Evolutionary conservation across 768 basidiomycete species (phyloP), one percentile per base, ranked within the genome.

Genomic region (Strobilomyces echinocephalus): DNA sequence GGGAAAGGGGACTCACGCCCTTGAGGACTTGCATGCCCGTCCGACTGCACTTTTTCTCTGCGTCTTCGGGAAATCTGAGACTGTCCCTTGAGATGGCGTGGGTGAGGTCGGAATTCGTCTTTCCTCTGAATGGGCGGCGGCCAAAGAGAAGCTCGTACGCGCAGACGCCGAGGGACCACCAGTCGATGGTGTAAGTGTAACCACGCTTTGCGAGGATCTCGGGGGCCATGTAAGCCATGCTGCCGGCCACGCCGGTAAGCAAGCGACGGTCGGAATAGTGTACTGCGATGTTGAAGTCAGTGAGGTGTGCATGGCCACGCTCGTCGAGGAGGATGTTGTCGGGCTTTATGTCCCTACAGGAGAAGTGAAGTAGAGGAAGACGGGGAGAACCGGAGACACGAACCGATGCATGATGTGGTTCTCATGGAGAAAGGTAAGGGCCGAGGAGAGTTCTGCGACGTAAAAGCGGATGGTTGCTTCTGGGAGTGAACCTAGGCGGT

Each of bases 181-280:
- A 97, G 69, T 97, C 94, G 60, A 97, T 91, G 33, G 86, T 84
- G 63, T 85, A 92, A 4, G 91, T 92, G 71, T 99, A 99, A 15
- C 95, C 95, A 56, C 90, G 85, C 70, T 97, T 97, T 42, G 84
- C 77, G 39, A 99, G 76, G 43, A 99, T 95, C 67, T 88, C 85
- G 3, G 87, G 87, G 39, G 88, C 95, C 95, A 99, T 99, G 69
- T 99, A 99, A 3, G 95, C 95, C 95, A 98, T 95, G 48, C 92
- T 95, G 9, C 95, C 95, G 21, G 95, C 95, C 0, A 99, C 89
- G 21, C 94, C 93, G 12, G 89, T 94, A 24, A 88, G 71, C 33
- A 93, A 73, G 53, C 87, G 81, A 52, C 90, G 80, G 53, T 97
- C 93, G 5, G 87, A 84, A 66, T 90, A 98, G 70, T 99, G 95